These are phyloP conservation scores for Fusarium decemcellulare DNA, from an alignment of 2,329 filamentous ascomycete genomes.

Conservation along the genomic window DNA sequence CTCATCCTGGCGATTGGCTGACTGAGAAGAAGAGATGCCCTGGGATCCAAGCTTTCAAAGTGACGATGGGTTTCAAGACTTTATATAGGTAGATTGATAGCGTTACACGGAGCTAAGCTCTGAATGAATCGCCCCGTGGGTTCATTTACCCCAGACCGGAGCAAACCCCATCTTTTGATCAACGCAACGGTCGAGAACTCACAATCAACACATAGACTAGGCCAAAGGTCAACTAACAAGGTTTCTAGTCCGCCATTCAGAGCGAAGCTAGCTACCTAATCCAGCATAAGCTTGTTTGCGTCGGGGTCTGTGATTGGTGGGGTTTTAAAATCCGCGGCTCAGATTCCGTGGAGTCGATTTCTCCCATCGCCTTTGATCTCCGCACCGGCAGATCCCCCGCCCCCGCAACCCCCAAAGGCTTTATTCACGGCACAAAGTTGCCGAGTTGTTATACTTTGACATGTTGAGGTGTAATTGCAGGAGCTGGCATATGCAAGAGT, in stretches of 20 bases:
- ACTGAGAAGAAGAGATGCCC: background rate
- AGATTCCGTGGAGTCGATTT: constrained; percentile 39
- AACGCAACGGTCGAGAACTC: background rate
- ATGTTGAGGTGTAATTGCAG: background rate
- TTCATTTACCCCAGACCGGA: background rate
- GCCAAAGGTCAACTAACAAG: constrained; percentile 3
- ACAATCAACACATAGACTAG: background rate
- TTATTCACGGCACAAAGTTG: constrained; percentile 13
- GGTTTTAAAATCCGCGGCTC: constrained; percentile 25
- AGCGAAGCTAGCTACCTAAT: background rate
- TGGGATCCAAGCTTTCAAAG: background rate
- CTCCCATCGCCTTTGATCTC: constrained; percentile 23
- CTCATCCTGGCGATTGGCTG: constrained; percentile 36
- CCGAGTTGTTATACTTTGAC: constrained; percentile 10
- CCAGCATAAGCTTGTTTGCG: constrained; percentile 24
- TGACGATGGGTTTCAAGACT: background rate
- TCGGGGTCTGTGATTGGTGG: constrained; percentile 15
- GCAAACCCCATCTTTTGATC: background rate
- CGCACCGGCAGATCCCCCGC: constrained; percentile 35
- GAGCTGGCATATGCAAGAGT: background rate
- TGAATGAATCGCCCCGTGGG: constrained; percentile 20
- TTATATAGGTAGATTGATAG: constrained; percentile 17
- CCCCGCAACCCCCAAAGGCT: constrained; percentile 33
- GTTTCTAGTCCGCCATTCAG: background rate
- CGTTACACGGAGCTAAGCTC: constrained; percentile 17